These are phyloP conservation scores for Ogataea wickerhamii DNA, from an alignment of 805 yeast species.

Conservation along the genomic window DNA sequence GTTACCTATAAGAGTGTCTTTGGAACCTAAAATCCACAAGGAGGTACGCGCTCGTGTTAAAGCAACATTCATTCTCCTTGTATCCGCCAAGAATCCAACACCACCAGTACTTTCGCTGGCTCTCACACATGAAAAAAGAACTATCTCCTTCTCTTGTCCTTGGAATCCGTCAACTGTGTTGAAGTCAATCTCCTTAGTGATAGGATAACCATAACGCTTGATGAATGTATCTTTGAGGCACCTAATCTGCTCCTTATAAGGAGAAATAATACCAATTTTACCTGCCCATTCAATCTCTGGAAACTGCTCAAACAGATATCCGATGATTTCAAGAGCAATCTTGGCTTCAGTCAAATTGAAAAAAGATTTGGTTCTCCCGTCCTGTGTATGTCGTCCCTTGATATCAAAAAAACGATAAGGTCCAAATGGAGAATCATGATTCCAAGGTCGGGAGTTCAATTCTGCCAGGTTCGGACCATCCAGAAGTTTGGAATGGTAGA, in stretches of 20 bases:
- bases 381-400: constrained; percentile 61
- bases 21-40: constrained; percentile 87
- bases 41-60: constrained; percentile 90
- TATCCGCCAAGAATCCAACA: constrained; percentile 88
- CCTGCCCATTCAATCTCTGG: constrained; percentile 59
- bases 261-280: constrained; percentile 86
- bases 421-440: constrained; percentile 46
- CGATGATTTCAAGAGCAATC: constrained; percentile 66
- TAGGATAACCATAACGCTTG: constrained; percentile 56
- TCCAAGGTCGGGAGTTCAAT: constrained; percentile 73
- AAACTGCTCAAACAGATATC: constrained; percentile 45
- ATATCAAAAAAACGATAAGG: constrained; percentile 82
- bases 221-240: constrained; percentile 55
- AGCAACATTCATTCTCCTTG: constrained; percentile 96
- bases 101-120: constrained; percentile 62
- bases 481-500: constrained; percentile 65
- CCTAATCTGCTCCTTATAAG: constrained; percentile 84
- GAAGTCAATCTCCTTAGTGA: constrained; percentile 70
- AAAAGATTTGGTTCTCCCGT: constrained; percentile 62
- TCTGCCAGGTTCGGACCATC: constrained; percentile 76
- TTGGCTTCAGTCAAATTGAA: constrained; percentile 69
- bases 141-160: constrained; percentile 95
- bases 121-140: constrained; percentile 92
- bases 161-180: constrained; percentile 98
- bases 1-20: constrained; percentile 58